A percentile compares a stretch with the other conserved stretches of the same genome.
Conservation (phyloP, 2,329 filamentous ascomycete species). For the Blastomyces percursus region DNA sequence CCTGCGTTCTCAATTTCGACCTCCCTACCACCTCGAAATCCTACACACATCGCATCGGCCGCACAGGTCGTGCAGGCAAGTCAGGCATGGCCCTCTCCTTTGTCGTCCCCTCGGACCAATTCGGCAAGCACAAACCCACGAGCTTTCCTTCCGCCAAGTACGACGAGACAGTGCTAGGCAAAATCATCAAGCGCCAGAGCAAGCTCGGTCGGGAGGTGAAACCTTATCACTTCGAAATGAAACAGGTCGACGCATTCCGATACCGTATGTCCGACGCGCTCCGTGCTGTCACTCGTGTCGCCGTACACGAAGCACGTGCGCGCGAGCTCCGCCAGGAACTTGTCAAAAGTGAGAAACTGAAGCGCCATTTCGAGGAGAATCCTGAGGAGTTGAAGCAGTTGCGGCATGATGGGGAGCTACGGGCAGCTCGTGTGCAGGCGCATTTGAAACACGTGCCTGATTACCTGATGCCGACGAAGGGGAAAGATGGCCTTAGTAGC, state of each 20-base stretch:
- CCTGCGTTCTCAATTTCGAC: slow-evolving; percentile 94
- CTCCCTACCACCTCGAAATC: slow-evolving; percentile 78
- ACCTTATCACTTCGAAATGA: slow-evolving; percentile 90
- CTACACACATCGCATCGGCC: slow-evolving; percentile 93
- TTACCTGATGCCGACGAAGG: slow-evolving; percentile 73
- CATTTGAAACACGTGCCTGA: slow-evolving; percentile 93
- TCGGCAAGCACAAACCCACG: slow-evolving; percentile 82
- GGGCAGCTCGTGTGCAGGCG: slow-evolving; percentile 70
- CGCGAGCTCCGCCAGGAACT: slow-evolving; percentile 82
- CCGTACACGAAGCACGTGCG: slow-evolving; percentile 79
- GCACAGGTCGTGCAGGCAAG: slow-evolving; percentile 83
- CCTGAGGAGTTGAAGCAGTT: slow-evolving; percentile 77
- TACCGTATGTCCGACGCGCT: slow-evolving; percentile 93
- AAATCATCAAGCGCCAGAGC: slow-evolving; percentile 66
- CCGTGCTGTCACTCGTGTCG: slow-evolving; percentile 76
- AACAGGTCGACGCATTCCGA: slow-evolving; percentile 82
- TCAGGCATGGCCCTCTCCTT: slow-evolving; percentile 95
- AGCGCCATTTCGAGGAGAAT: slow-evolving; percentile 95
- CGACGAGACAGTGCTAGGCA: slow-evolving; percentile 73
- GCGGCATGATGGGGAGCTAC: slow-evolving; percentile 78
- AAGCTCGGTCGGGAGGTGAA: slow-evolving; percentile 73
- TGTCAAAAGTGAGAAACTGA: slow-evolving; percentile 85
- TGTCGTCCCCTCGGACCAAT: slow-evolving; percentile 69
- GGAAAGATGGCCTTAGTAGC: slow-evolving; percentile 55
- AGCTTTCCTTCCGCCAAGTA: slow-evolving; percentile 62